A percentile compares a stretch with the other conserved stretches of the same genome.
These are phyloP conservation scores for Setaria viridis DNA, from an alignment of 202 grass and related monocot species.

Conservation along the genomic window DNA sequence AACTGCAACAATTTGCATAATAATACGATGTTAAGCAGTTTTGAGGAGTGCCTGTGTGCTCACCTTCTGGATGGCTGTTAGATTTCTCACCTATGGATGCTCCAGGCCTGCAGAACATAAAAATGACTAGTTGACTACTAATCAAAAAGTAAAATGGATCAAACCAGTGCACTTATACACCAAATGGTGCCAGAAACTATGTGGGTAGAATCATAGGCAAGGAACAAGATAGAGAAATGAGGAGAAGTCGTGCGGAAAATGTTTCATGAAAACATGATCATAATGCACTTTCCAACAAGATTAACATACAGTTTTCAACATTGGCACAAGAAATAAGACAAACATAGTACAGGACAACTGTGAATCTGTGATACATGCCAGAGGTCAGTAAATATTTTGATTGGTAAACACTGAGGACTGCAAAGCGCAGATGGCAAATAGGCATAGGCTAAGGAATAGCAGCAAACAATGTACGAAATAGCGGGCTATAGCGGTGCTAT, in stretches of 20 bases:
- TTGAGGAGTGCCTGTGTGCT: not conserved
- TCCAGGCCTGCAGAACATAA: slow-evolving; percentile 8
- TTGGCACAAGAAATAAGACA: not conserved
- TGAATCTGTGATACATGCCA: not conserved
- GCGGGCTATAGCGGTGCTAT: no score
- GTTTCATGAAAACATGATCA: slow-evolving; percentile 23
- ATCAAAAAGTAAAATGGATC: not conserved
- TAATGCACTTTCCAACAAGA: no score
- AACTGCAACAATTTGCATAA: not conserved
- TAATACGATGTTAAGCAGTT: not conserved
- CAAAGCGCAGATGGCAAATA: not conserved
- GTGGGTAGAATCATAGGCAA: not conserved
- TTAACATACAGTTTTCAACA: no score
- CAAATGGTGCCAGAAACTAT: not conserved
- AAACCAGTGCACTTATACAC: not conserved
- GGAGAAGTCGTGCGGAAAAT: not conserved
- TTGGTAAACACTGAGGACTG: not conserved
- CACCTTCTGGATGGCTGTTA: slow-evolving; percentile 19
- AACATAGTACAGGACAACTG: not conserved
- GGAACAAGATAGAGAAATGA: not conserved
- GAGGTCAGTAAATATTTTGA: not conserved
- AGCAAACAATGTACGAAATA: not conserved
- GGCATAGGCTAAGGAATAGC: not conserved
- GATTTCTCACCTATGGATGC: not conserved
- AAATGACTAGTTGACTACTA: not conserved